These are phyloP conservation scores for Xerocomellus intermedius DNA, from an alignment of 768 basidiomycete genomes.

Conservation along the genomic window DNA sequence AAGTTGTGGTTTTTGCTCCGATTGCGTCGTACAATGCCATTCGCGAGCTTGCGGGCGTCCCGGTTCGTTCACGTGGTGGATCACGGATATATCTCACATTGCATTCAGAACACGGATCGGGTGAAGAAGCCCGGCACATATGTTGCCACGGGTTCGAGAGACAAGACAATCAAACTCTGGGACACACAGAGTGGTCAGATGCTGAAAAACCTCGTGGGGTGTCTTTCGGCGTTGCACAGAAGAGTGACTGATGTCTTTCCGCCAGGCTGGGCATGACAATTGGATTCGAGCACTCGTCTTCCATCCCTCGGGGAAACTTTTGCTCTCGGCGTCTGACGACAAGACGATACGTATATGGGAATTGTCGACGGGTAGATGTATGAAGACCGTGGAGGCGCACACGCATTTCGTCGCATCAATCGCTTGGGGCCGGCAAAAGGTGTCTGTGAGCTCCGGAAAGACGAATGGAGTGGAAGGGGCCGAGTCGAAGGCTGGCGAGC, in stretches of 20 bases:
- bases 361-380: slow-evolving; percentile 76
- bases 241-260: slow-evolving; percentile 7
- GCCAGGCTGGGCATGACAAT: slow-evolving; percentile 77
- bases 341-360: slow-evolving; percentile 93
- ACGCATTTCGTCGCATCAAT: slow-evolving; percentile 79
- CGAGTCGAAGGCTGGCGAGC: slow-evolving; percentile 31
- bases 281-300: slow-evolving; percentile 89
- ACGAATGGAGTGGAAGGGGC: slow-evolving; percentile 38
- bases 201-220: slow-evolving; percentile 66
- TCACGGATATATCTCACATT: slow-evolving; percentile 1
- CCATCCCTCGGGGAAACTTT: slow-evolving; percentile 86
- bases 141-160: slow-evolving; percentile 80
- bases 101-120: slow-evolving; percentile 47
- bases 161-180: slow-evolving; percentile 93
- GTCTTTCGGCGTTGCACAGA: neutral
- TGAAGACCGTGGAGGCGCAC: slow-evolving; percentile 87
- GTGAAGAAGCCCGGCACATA: slow-evolving; percentile 54
- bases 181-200: slow-evolving; percentile 81
- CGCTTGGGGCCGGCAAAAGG: slow-evolving; percentile 69
- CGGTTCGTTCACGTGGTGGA: slow-evolving; percentile 43
- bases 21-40: slow-evolving; percentile 71
- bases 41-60: slow-evolving; percentile 70
- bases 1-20: slow-evolving; percentile 80
- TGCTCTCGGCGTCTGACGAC: slow-evolving; percentile 91
- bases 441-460: slow-evolving; percentile 41